Percentiles rank a stretch among this genome's conserved stretches.
Conservation (phyloP, 352 stramenopile species). For the Phytophthora palmivora region DNA sequence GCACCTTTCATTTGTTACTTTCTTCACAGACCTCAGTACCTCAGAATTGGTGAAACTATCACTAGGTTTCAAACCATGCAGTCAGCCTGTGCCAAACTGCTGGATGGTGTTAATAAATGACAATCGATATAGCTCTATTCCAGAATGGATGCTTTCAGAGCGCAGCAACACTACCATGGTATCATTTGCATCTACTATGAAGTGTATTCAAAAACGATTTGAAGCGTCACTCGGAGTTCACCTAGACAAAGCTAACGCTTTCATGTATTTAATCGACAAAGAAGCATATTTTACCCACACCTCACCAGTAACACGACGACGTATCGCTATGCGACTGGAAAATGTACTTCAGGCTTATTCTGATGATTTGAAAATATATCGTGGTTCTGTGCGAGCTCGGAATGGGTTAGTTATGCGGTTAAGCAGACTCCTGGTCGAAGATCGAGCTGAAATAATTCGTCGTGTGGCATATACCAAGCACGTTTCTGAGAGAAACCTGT, state of each 20-base stretch:
- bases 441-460: slow-evolving; percentile 44
- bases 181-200: slow-evolving; percentile 5
- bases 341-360: slow-evolving; percentile 21
- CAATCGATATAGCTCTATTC: slow-evolving; percentile 16
- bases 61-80: slow-evolving; percentile 31
- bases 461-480: slow-evolving; percentile 38
- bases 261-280: slow-evolving; percentile 22
- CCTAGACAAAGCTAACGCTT: background rate
- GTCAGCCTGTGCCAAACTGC: background rate
- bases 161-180: background rate
- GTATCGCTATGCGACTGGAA: slow-evolving; percentile 13
- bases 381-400: slow-evolving; percentile 11
- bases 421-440: slow-evolving; percentile 37
- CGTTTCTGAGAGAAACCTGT: slow-evolving; percentile 19
- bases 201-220: slow-evolving; percentile 22
- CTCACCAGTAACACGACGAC: slow-evolving; percentile 11
- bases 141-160: slow-evolving; percentile 26
- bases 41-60: slow-evolving; percentile 38
- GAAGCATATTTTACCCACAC: slow-evolving; percentile 16
- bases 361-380: slow-evolving; percentile 18
- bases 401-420: slow-evolving; percentile 25
- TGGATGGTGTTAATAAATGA: slow-evolving; percentile 15
- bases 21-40: slow-evolving; percentile 37
- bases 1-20: slow-evolving; percentile 34
- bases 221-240: slow-evolving; percentile 4